Evolutionary conservation across 106 monocot species (phyloP), one percentile per base, ranked within the genome.

Genomic region (Platanthera zijinensis): DNA sequence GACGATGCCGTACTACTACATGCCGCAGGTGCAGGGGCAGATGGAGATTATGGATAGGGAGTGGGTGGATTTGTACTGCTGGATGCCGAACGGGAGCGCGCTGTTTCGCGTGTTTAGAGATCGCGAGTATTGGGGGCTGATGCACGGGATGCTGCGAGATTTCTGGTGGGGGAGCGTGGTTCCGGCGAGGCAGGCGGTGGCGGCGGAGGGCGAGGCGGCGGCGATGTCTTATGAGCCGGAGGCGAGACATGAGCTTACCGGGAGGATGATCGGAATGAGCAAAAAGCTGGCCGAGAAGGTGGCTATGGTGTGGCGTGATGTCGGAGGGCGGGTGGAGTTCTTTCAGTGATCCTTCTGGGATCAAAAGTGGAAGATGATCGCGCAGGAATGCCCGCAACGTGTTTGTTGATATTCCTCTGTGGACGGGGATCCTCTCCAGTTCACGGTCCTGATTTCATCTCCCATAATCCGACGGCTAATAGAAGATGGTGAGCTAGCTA

Each of bases 11-110:
- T 90, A 90, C 84, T 99, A 99, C 72, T 99, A 99, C 79, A 90
- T 99, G 89, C 99, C 99, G 2, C 99, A 99, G 81, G 83, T 99
- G 56, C 99, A 99, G 70, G 99, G 99, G 8, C 92, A 88, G 81
- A 99, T 99, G 99, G 99, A 99, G 87, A 88, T 99, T 67, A 92
- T 99, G 94, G 86, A 87, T 68, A 75, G 91, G 21, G 89, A 94
- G 25, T 99, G 99, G 99, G 94, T 90, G 9, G 99, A 99, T 78
- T 50, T 99, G 76, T 99, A 92, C 52, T 99, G 99, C 53, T 99
- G 99, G 99, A 99, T 92, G 12, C 87, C 84, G 5, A 99, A 92
- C 64, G 99, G 99, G 5, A 99, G 99, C 69, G 78, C 84, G 0
- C 67, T 92, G 3, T 94, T 99, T 76, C 79, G 94, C 46, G 87